These are phyloP conservation scores for Schwanniomyces yamadae DNA, from an alignment of 805 yeast species.

Conservation along the genomic window DNA sequence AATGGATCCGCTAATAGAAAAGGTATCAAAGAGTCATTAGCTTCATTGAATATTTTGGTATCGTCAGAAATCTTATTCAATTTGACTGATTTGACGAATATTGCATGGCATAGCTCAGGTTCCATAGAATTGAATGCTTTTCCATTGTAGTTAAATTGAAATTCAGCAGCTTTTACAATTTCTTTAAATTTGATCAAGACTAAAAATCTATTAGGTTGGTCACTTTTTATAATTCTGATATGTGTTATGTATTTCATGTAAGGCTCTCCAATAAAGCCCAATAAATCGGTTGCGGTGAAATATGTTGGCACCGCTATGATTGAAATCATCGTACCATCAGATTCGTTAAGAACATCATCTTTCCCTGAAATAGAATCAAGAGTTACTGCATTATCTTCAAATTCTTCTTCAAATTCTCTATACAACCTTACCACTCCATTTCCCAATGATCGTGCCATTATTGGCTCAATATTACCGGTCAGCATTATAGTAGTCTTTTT, in stretches of 20 bases:
- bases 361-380: neutral
- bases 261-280: slow-evolving; percentile 75
- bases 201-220: slow-evolving; percentile 66
- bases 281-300: slow-evolving; percentile 77
- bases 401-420: slow-evolving; percentile 44
- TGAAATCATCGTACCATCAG: slow-evolving; percentile 68
- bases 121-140: slow-evolving; percentile 81
- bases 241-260: slow-evolving; percentile 59
- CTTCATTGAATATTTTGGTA: slow-evolving; percentile 2
- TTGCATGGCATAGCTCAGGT: slow-evolving; percentile 79
- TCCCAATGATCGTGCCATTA: slow-evolving; percentile 66
- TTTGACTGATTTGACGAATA: slow-evolving; percentile 61
- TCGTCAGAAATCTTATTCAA: slow-evolving; percentile 22
- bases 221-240: slow-evolving; percentile 68
- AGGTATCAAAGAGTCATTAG: slow-evolving; percentile 47
- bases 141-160: slow-evolving; percentile 68
- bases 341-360: slow-evolving; percentile 21
- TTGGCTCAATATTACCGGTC: slow-evolving; percentile 40
- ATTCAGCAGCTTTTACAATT: slow-evolving; percentile 54
- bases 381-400: neutral
- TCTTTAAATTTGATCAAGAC: slow-evolving; percentile 73
- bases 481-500: slow-evolving; percentile 13
- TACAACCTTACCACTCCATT: slow-evolving; percentile 71
- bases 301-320: slow-evolving; percentile 86
- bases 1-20: slow-evolving; percentile 74